Base-by-base conservation (phyloP, 768 basidiomycete genomes). In the Leucocoprinus leucothites region DNA sequence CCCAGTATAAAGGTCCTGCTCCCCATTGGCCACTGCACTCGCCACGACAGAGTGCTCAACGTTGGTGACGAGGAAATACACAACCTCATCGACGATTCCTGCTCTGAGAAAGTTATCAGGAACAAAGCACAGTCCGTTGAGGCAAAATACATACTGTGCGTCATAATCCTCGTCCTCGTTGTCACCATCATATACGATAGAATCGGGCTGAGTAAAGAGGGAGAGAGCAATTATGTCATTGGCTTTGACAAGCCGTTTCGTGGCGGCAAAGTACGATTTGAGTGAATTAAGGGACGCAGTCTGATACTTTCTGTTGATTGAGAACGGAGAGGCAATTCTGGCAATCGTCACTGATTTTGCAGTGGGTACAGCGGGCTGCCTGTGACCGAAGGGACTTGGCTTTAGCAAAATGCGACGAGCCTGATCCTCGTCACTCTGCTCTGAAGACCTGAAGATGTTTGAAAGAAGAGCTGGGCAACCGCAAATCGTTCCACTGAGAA, bases 31-130 rank as follows among this genome's bases (percentile, higher is more conserved):
- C 58, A 64, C 56, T 52, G 65, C 41, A 60, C 67, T 67, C 31
- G 76, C 62, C 5, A 83, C 66, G 0, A 84, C 70, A 49, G 84
- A 82, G 63, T 85, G 82, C 28, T 90, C 87, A 31, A 97, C 69
- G 53, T 87, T 82, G 13, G 90, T 89, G 47, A 98, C 76, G 53
- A 84, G 72, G 67, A 98, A 98, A 63, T 82, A 91, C 0, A 88
- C 84, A 2, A 83, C 63, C 61, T 82, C 71, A 62, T 51, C 49
- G 28, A 51, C 16, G 14, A 44, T 42, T 31, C 49, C 28, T 51
- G 25, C 28, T 24, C 44, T 51, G 18, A 2, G 3, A 41, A 35
- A 9, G 21, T 21, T 16, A 22, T n/a, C 48, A 48, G 11, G 11
- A 8, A 36, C 25, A 26, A 16, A 52, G 28, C n/a, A 13, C 22